Evolutionary conservation across 2,329 filamentous ascomycete species (phyloP).

Genomic region (Colletotrichum kahawae): DNA sequence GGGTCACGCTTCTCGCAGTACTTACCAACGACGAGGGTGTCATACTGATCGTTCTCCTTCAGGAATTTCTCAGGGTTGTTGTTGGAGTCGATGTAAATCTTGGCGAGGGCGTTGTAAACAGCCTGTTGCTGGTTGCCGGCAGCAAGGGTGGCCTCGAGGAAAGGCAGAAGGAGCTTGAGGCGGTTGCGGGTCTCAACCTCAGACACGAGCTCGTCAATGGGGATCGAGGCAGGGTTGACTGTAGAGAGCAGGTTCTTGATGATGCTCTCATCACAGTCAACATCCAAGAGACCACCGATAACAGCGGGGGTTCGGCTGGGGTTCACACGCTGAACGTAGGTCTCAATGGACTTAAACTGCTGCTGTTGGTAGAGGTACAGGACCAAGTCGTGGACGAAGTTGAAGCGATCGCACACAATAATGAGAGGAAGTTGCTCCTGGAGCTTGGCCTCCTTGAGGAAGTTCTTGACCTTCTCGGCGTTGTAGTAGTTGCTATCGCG

Average conservation of each 20-base stretch:
- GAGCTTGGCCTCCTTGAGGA: conserved; percentile 93
- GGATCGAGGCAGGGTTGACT: conserved; percentile 83
- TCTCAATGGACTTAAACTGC: conserved; percentile 98
- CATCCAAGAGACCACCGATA: conserved; percentile 90
- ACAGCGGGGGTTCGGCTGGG: conserved; percentile 89
- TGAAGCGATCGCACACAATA: conserved; percentile 99
- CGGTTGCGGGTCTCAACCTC: conserved; percentile 97
- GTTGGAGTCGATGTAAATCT: conserved; percentile 99
- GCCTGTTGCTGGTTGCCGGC: conserved; percentile 95
- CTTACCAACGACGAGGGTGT: conserved; percentile 89
- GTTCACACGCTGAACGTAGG: conserved; percentile 97
- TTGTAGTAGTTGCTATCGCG: conserved; percentile 91
- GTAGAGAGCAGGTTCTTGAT: conserved; percentile 91
- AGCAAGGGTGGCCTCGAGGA: conserved; percentile 90
- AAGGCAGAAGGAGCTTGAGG: conserved; percentile 92
- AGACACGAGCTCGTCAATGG: conserved; percentile 89
- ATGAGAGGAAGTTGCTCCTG: conserved; percentile 94
- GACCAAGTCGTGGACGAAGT: conserved; percentile 96
- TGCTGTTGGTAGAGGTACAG: conserved; percentile 98
- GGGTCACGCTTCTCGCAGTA: conserved; percentile 99
- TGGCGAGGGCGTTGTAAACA: conserved; percentile 95
- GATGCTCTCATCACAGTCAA: conserved; percentile 95
- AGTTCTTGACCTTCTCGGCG: conserved; percentile 97
- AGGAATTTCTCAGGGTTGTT: conserved; percentile 98
- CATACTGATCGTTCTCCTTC: conserved; percentile 96